Evolutionary conservation across 2,329 filamentous ascomycete genomes (phyloP), one percentile per base, ranked within the genome.

Genomic region (Cadophora malorum): DNA sequence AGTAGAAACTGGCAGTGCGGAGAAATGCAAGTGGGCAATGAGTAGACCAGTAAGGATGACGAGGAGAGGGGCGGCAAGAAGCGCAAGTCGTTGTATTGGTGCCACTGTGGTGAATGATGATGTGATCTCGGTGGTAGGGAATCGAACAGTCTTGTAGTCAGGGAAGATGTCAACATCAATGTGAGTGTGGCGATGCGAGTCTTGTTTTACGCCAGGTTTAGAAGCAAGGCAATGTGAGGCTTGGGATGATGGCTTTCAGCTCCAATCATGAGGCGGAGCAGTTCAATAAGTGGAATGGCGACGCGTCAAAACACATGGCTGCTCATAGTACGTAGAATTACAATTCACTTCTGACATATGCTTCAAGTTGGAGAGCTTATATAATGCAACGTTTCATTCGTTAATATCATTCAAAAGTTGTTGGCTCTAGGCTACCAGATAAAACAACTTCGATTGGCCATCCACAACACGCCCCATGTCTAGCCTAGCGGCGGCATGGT

Each of bases 81-180:
- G 64, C 6, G 69, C 5, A 5, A 72, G 52, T 55, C 62, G 49
- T 21, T 61, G 70, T 50, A 69, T 33, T 21, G 63, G 59, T 64
- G 75, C 71, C 72, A 76, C 71, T 60, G 70, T 75, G 68, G 23
- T 33, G 14, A 23, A 28, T 21, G 45, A 8, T 52, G n/a, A 41
- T 12, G 1, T 21, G 8, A 7, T 41, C 19, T 49, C 49, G 16
- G 65, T 14, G 35, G 19, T 70, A 5, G 28, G 28, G 45, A 28
- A 41, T 53, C 14, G 23, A 28, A 23, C 45, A 10, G 28, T 21
- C 62, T 65, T 70, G 65, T 60, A 59, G 21, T 52, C 33, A 41
- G 31, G 25, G 31, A 10, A 28, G 66, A 3, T 38, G 35, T 38
- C 35, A 9, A 35, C 33, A 9, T 33, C 33, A 31, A 23, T 52